These are phyloP conservation scores for Sclerotinia trifoliorum DNA, from an alignment of 2,329 filamentous ascomycete species.

Conservation along the genomic window DNA sequence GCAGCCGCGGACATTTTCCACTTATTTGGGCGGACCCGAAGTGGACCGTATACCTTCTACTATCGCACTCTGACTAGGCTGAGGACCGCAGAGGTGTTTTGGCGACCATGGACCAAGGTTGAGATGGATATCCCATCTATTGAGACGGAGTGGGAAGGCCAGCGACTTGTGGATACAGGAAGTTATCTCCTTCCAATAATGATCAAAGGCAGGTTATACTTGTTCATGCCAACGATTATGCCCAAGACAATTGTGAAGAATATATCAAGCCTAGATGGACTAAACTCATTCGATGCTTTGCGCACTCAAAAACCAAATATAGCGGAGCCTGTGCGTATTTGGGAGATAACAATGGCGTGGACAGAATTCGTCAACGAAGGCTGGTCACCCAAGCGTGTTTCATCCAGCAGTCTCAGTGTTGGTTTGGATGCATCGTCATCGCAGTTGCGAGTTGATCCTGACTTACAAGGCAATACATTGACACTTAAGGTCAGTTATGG, in stretches of 20 bases:
- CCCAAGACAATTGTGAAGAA: neutral
- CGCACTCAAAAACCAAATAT: neutral
- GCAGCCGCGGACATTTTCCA: neutral
- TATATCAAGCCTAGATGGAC: neutral
- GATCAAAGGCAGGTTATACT: neutral
- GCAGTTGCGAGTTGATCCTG: neutral
- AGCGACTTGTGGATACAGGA: neutral
- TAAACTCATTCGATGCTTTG: neutral
- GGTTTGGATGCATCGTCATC: neutral
- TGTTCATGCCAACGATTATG: neutral
- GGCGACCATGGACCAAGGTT: slow-evolving; percentile 3
- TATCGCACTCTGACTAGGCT: neutral
- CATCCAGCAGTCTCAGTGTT: neutral
- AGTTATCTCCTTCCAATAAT: neutral
- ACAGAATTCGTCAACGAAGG: slow-evolving; percentile 32
- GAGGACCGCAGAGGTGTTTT: neutral
- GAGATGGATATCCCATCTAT: neutral
- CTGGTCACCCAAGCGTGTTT: neutral
- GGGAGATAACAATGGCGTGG: slow-evolving; percentile 2
- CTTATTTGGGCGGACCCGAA: neutral
- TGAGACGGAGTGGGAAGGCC: slow-evolving; percentile 2
- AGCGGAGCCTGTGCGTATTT: neutral
- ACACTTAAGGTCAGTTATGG: neutral
- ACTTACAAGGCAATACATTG: neutral
- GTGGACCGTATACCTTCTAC: neutral